phyloP scores from a whole-genome alignment of 495 filamentous ascomycete genomes.

The Trichocladium antarcticum region DNA sequence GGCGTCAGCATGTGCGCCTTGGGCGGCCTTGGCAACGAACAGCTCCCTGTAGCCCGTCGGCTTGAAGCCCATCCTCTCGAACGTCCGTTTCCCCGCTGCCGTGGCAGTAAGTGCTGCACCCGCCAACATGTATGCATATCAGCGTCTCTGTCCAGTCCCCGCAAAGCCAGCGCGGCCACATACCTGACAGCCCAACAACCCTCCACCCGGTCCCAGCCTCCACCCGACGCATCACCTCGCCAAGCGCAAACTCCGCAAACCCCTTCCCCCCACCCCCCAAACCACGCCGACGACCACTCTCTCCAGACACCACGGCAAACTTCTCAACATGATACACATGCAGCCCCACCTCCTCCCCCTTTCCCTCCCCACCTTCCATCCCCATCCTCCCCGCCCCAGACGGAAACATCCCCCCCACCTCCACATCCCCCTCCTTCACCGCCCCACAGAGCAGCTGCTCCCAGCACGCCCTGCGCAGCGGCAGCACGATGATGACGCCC shows the following conservation, averaged over 20 bases:
- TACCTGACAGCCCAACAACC: conserved; percentile 24
- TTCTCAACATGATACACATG: conserved; percentile 30
- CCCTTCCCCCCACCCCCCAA: not conserved
- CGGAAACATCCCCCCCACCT: conserved; percentile 52
- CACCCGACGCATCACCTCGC: conserved; percentile 13
- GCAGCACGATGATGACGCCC: conserved; percentile 23
- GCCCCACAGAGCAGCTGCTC: conserved; percentile 51
- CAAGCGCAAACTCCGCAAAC: conserved; percentile 20
- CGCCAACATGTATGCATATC: no score
- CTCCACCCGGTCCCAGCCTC: conserved; percentile 10
- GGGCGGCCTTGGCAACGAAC: conserved; percentile 5
- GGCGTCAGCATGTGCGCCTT: no score
- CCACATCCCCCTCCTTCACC: conserved; percentile 59
- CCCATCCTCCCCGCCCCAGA: not conserved
- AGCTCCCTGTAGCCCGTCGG: conserved; percentile 25
- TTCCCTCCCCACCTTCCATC: conserved; percentile 2
- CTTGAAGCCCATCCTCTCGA: conserved; percentile 19
- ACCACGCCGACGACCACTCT: not conserved
- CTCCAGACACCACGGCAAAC: conserved; percentile 1
- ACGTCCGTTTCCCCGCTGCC: conserved; percentile 17
- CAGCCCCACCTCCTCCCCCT: conserved; percentile 20
- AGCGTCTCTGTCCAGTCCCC: no score
- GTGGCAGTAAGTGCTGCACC: conserved; percentile 24
- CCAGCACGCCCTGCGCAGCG: conserved; percentile 16
- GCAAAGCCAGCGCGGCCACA: no score